These are phyloP conservation scores for Amanita rimosa DNA, from an alignment of 768 basidiomycete genomes.

Conservation along the genomic window DNA sequence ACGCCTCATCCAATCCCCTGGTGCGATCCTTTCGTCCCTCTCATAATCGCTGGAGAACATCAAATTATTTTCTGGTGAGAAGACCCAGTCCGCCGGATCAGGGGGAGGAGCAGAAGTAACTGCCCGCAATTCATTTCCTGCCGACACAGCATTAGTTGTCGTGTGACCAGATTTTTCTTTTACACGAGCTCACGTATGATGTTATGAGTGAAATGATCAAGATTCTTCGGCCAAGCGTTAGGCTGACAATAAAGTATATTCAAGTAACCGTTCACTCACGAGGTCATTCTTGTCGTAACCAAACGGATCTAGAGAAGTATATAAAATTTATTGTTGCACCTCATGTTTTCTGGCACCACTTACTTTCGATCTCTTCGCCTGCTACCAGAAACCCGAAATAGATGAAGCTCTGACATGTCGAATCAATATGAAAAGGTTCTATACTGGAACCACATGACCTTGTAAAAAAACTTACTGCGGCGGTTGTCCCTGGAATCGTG, in stretches of 20 bases:
- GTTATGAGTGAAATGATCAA: conserved; percentile 62
- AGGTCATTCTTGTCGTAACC: conserved; percentile 69
- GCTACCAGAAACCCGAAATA: conserved; percentile 69
- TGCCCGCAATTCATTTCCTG: conserved; percentile 50
- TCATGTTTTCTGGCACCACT: conserved; percentile 14
- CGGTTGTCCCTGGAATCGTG: conserved; percentile 52
- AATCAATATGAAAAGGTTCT: background rate
- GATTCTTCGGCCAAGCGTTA: conserved; percentile 26
- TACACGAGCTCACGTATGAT: conserved; percentile 41
- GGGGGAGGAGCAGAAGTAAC: conserved; percentile 51
- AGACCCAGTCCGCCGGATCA: conserved; percentile 50
- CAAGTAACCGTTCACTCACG: conserved; percentile 20
- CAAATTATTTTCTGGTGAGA: conserved; percentile 46
- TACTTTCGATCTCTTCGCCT: conserved; percentile 69
- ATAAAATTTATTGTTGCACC: background rate
- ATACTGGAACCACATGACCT: conserved; percentile 4
- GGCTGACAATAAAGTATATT: background rate
- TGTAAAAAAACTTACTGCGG: conserved; percentile 27
- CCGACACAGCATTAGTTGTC: conserved; percentile 2
- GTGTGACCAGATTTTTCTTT: background rate
- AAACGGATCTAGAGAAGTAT: conserved; percentile 26
- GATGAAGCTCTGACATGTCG: conserved; percentile 38
- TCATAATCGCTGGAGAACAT: conserved; percentile 28
- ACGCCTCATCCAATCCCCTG: conserved; percentile 45
- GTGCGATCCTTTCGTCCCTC: conserved; percentile 31